Percentiles rank a stretch among this genome's conserved stretches.
These are phyloP conservation scores for Chlamydomonas sp. DNA, from an alignment of 139 green algal genomes.

Conservation along the genomic window DNA sequence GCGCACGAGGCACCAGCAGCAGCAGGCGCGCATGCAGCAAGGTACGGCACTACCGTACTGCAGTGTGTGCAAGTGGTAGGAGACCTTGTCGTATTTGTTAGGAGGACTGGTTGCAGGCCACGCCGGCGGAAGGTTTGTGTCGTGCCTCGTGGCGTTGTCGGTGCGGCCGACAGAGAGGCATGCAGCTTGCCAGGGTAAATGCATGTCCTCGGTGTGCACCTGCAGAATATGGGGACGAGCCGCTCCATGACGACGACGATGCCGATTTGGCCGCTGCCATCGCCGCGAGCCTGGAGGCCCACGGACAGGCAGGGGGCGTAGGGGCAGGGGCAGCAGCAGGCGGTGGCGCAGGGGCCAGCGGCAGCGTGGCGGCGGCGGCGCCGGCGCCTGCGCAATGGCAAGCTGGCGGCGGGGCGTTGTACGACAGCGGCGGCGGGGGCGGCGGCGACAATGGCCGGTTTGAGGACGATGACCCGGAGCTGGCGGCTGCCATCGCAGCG, in stretches of 20 bases:
- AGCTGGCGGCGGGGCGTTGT: no score
- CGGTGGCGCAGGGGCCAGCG: not conserved
- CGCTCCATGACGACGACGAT: constrained; percentile 54
- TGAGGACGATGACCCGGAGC: constrained; percentile 61
- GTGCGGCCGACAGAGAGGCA: no score
- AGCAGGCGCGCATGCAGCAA: not conserved
- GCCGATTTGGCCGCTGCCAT: constrained; percentile 73
- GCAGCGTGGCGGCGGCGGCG: not conserved
- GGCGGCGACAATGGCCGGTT: not conserved
- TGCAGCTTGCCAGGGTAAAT: no score
- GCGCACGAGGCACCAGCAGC: constrained; percentile 5
- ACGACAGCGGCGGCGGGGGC: not conserved
- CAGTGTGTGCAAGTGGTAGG: not conserved
- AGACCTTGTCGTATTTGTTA: not conserved
- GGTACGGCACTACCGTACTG: not conserved
- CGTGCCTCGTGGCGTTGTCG: no score
- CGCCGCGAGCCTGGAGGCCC: constrained; percentile 63
- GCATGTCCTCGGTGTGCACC: no score
- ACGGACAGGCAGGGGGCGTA: not conserved
- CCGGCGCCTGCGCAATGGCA: not conserved
- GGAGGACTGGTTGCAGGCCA: not conserved
- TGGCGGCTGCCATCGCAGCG: constrained; percentile 73
- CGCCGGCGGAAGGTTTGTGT: no score
- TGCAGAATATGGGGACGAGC: not conserved
- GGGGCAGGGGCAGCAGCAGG: not conserved